phyloP scores from a whole-genome alignment of 2,329 filamentous ascomycete species.

The Penicillium nordicum region DNA sequence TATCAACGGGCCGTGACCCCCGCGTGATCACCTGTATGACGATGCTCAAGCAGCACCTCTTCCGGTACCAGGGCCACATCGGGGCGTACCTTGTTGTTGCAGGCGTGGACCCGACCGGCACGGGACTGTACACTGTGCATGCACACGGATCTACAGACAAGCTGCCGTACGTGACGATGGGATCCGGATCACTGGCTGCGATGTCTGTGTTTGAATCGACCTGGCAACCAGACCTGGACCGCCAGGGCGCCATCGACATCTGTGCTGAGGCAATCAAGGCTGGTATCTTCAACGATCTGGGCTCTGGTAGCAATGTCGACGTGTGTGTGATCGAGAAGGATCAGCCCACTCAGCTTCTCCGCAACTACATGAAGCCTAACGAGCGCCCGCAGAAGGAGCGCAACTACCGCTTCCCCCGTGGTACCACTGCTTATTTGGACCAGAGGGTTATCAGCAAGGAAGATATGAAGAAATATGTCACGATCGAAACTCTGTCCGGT shows the following conservation, averaged over 20 bases:
- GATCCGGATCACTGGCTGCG: slow-evolving; percentile 88
- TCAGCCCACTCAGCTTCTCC: slow-evolving; percentile 81
- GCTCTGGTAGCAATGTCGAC: slow-evolving; percentile 95
- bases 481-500: slow-evolving; percentile 76
- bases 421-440: slow-evolving; percentile 93
- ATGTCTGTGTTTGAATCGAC: slow-evolving; percentile 98
- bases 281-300: slow-evolving; percentile 98
- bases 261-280: slow-evolving; percentile 85
- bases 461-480: slow-evolving; percentile 91
- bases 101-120: slow-evolving; percentile 91
- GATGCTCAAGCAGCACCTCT: slow-evolving; percentile 98
- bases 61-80: slow-evolving; percentile 96
- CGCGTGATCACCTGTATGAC: slow-evolving; percentile 99
- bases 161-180: slow-evolving; percentile 99
- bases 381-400: slow-evolving; percentile 85
- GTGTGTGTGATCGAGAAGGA: slow-evolving; percentile 92
- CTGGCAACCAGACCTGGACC: slow-evolving; percentile 77
- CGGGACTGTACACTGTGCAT: slow-evolving; percentile 95
- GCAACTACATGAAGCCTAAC: slow-evolving; percentile 92
- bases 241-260: slow-evolving; percentile 78
- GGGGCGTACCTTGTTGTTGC: slow-evolving; percentile 97
- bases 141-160: slow-evolving; percentile 98
- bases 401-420: slow-evolving; percentile 85
- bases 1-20: slow-evolving; percentile 93
- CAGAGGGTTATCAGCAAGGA: slow-evolving; percentile 94